Base-by-base conservation (phyloP, 2,329 filamentous ascomycete genomes). In the Colletotrichum somersetense region DNA sequence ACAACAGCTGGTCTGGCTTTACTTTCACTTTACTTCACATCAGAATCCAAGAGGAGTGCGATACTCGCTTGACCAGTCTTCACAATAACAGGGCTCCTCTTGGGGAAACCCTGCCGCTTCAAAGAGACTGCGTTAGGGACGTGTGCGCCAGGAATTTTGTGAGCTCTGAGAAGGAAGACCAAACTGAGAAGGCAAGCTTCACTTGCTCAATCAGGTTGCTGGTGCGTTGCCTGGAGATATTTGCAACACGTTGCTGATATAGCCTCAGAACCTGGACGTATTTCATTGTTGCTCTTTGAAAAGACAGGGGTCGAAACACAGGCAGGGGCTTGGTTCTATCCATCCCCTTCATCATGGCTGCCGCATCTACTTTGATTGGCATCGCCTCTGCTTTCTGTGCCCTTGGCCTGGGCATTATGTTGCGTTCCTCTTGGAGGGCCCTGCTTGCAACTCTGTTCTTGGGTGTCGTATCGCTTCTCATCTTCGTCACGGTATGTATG, bases 401-500 rank as follows among this genome's bases (percentile, higher is more conserved):
- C 14, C 61, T 73, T 11, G 72, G 68, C 3, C 20, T 73, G n/a
- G 48, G 53, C 5, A 48, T 57, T 7, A 69, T 72, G 8, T 7
- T 72, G 10, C 40, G 55, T 30, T 72, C 70, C 30, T 72, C 72
- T 14, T 66, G 70, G 70, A 68, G 55, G 40, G 65, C 70, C 11
- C 7, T 52, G 14, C 38, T 70, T 42, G 50, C 40, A 42, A 65
- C 66, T 6, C 1, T 73, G 12, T 12, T 63, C 14, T 14, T 73
- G 18, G 44, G 67, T 5, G 42, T 33, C 7, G 23, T 61, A 3
- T 35, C 58, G 11, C 62, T 78, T 2, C 18, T 74, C 65, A 76
- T 81, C 59, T 81, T 80, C 61, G 53, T 78, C 38, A 78, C 79
- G 40, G 82, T 82, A 75, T 67, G 1, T 42, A 10, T 20, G 5